phyloP scores from a whole-genome alignment of 2,329 filamentous ascomycete species.

The Ascochyta lentis region DNA sequence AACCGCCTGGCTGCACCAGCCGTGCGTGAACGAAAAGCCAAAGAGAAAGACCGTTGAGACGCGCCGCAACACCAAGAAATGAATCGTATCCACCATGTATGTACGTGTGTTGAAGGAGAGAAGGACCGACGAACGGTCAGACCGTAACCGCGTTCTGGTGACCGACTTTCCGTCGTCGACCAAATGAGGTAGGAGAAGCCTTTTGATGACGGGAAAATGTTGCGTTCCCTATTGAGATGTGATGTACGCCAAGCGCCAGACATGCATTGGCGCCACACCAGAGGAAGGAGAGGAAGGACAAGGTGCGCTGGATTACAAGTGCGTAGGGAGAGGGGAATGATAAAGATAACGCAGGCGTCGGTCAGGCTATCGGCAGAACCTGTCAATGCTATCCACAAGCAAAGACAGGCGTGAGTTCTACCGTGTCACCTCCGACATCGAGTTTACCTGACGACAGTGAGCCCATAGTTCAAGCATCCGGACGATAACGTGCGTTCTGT shows the following conservation, averaged over 20 bases:
- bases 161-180: constrained; percentile 15
- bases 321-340: constrained; percentile 24
- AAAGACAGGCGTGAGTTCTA: background rate
- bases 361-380: background rate
- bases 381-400: background rate
- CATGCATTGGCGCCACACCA: constrained; percentile 36
- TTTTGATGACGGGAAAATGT: constrained; percentile 19
- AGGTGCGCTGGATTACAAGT: constrained; percentile 40
- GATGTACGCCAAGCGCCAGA: constrained; percentile 41
- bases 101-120: constrained; percentile 33
- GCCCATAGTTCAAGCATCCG: constrained; percentile 33
- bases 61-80: constrained; percentile 33
- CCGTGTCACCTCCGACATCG: constrained; percentile 16
- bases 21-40: constrained; percentile 9
- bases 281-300: constrained; percentile 28
- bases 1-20: constrained; percentile 12
- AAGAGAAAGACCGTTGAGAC: constrained; percentile 4
- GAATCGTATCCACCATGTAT: constrained; percentile 32
- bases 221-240: constrained; percentile 23
- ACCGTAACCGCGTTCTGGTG: constrained; percentile 23
- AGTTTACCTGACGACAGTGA: constrained; percentile 42
- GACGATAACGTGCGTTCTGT: constrained; percentile 37
- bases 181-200: constrained; percentile 24
- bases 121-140: constrained; percentile 18
- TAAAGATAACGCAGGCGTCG: background rate